phyloP scores from a whole-genome alignment of 2,329 filamentous ascomycete genomes.

The Cladobotryum mycophilum region DNA sequence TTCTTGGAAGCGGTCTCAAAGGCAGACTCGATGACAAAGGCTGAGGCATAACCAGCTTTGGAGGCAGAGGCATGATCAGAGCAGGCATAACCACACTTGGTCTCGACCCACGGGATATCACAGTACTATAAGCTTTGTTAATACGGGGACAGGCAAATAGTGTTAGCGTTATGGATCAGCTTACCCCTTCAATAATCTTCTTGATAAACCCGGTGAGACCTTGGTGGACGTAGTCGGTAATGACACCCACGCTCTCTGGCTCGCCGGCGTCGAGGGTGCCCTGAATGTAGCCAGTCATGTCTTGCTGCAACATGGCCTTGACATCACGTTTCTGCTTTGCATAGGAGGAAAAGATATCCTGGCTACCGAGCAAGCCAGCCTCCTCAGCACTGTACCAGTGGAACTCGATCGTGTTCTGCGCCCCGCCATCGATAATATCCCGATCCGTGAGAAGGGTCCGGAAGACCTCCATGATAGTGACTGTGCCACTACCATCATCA shows the following conservation, averaged over 20 bases:
- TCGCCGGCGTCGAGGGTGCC: slow-evolving; percentile 76
- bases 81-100: slow-evolving; percentile 83
- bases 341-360: slow-evolving; percentile 82
- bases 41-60: slow-evolving; percentile 67
- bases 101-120: slow-evolving; percentile 77
- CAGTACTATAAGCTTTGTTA: slow-evolving; percentile 58
- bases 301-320: slow-evolving; percentile 96
- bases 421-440: slow-evolving; percentile 63
- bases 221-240: slow-evolving; percentile 83
- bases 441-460: slow-evolving; percentile 70
- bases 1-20: slow-evolving; percentile 61
- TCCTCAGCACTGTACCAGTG: slow-evolving; percentile 95
- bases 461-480: slow-evolving; percentile 90
- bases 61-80: slow-evolving; percentile 68
- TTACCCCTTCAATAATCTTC: slow-evolving; percentile 61
- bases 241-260: slow-evolving; percentile 82
- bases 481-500: slow-evolving; percentile 86
- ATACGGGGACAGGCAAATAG: not conserved
- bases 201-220: slow-evolving; percentile 86
- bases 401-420: slow-evolving; percentile 85
- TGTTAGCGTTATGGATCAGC: not conserved
- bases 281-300: slow-evolving; percentile 90
- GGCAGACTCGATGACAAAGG: slow-evolving; percentile 69
- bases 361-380: slow-evolving; percentile 77
- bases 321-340: slow-evolving; percentile 66